Evolutionary conservation across 1,284 basidiomycete species (phyloP).

Genomic region (Ustilago curta): DNA sequence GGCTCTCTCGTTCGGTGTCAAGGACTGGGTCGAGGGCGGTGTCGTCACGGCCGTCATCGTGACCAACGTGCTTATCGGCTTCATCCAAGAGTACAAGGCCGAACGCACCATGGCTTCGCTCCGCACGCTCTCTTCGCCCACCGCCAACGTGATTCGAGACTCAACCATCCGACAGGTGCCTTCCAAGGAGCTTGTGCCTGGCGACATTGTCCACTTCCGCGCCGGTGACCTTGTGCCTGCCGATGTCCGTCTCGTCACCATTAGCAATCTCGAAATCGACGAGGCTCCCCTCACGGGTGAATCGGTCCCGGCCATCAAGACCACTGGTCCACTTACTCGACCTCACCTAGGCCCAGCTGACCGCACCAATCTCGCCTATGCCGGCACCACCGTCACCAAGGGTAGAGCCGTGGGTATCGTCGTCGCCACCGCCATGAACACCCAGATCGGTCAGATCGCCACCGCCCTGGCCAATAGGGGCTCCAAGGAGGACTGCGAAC

Average conservation of each 20-base stretch:
- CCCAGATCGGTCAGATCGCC: slow-evolving; percentile 64
- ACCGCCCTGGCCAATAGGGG: slow-evolving; percentile 51
- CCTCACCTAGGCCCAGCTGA: slow-evolving; percentile 55
- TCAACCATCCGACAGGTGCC: slow-evolving; percentile 39
- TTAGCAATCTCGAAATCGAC: slow-evolving; percentile 63
- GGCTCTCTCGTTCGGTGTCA: slow-evolving; percentile 74
- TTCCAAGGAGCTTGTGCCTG: slow-evolving; percentile 62
- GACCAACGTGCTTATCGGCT: slow-evolving; percentile 62
- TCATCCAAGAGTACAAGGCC: slow-evolving; percentile 64
- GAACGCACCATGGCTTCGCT: slow-evolving; percentile 64
- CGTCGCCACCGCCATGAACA: slow-evolving; percentile 57
- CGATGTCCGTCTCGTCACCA: slow-evolving; percentile 59
- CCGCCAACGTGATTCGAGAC: slow-evolving; percentile 51
- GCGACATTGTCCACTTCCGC: slow-evolving; percentile 73
- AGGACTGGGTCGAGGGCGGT: slow-evolving; percentile 76
- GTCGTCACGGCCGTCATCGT: slow-evolving; percentile 75
- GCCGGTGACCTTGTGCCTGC: slow-evolving; percentile 61
- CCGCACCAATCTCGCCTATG: slow-evolving; percentile 59
- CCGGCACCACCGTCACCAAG: slow-evolving; percentile 63
- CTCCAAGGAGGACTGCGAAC: slow-evolving; percentile 18
- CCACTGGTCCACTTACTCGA: slow-evolving; percentile 39
- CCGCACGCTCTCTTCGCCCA: slow-evolving; percentile 60
- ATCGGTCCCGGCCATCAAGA: slow-evolving; percentile 60
- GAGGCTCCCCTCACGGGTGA: slow-evolving; percentile 65
- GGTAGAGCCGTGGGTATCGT: slow-evolving; percentile 61